A percentile compares a stretch with the other conserved stretches of the same genome.
Evolutionary conservation across 2,329 filamentous ascomycete genomes (phyloP).

Genomic region (Xylariaceae sp.): DNA sequence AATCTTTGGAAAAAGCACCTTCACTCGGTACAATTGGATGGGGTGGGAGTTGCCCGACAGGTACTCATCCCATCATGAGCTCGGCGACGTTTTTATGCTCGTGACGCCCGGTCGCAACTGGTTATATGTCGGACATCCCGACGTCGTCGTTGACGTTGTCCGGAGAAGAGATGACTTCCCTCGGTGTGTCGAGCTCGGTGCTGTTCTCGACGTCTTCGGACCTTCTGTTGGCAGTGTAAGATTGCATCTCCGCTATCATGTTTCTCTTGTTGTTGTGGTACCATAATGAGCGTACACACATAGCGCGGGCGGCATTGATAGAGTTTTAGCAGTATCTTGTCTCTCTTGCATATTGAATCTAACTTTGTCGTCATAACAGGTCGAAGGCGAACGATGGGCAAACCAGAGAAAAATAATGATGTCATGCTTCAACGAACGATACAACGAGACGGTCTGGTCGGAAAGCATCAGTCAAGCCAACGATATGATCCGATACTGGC

Average conservation of each 20-base stretch:
- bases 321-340: too few relatives aligned
- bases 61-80: slow-evolving; percentile 23
- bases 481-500: slow-evolving; percentile 28
- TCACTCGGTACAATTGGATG: slow-evolving; percentile 32
- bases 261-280: too few relatives aligned
- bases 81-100: slow-evolving; percentile 25
- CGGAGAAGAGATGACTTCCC: slow-evolving; percentile 15
- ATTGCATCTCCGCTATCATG: not conserved
- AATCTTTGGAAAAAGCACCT: slow-evolving; percentile 25
- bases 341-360: not conserved
- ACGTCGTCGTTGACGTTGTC: slow-evolving; percentile 9
- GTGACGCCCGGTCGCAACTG: slow-evolving; percentile 17
- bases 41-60: slow-evolving; percentile 29
- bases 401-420: slow-evolving; percentile 21
- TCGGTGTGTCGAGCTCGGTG: slow-evolving; percentile 3
- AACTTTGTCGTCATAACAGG: slow-evolving; percentile 1
- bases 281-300: too few relatives aligned
- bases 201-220: slow-evolving; percentile 14
- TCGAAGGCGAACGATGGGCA: slow-evolving; percentile 15
- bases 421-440: slow-evolving; percentile 26
- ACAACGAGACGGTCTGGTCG: slow-evolving; percentile 25
- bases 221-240: slow-evolving; percentile 10
- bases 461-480: slow-evolving; percentile 20
- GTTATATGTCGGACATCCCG: slow-evolving; percentile 15
- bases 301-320: too few relatives aligned